Evolutionary conservation across 345 rosid species (phyloP).

Genomic region (Camelina neglecta): DNA sequence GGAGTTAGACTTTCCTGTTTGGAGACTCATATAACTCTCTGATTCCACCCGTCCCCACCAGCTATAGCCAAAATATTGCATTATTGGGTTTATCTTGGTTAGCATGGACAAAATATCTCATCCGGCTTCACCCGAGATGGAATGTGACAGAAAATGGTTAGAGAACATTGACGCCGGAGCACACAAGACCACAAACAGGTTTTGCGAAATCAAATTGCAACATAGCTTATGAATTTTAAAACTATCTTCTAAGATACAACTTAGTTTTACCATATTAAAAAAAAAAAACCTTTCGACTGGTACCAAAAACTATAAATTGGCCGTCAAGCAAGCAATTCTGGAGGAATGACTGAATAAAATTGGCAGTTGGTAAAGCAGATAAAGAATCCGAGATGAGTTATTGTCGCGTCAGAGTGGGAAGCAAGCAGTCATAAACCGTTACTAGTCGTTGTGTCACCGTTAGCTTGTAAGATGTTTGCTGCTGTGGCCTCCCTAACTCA

Average conservation of each 20-base stretch:
- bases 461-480: slow-evolving; percentile 68
- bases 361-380: neutral
- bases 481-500: slow-evolving; percentile 71
- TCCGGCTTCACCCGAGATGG: neutral
- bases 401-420: slow-evolving; percentile 59
- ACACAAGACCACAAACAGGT: neutral
- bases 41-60: no score
- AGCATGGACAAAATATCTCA: neutral
- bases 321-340: slow-evolving; percentile 1
- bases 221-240: neutral
- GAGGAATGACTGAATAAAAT: neutral
- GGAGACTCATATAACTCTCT: neutral
- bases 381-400: slow-evolving; percentile 32
- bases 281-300: neutral
- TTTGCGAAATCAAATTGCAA: neutral
- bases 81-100: neutral
- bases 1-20: neutral
- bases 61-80: neutral
- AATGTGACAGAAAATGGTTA: neutral
- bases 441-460: slow-evolving; percentile 66
- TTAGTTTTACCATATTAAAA: slow-evolving; percentile 14
- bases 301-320: slow-evolving; percentile 1
- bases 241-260: neutral
- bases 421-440: slow-evolving; percentile 76
- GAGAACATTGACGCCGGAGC: neutral